Evolutionary conservation across 192 early-diverging fungal species (phyloP).

Genomic region (Backusella sp.): DNA sequence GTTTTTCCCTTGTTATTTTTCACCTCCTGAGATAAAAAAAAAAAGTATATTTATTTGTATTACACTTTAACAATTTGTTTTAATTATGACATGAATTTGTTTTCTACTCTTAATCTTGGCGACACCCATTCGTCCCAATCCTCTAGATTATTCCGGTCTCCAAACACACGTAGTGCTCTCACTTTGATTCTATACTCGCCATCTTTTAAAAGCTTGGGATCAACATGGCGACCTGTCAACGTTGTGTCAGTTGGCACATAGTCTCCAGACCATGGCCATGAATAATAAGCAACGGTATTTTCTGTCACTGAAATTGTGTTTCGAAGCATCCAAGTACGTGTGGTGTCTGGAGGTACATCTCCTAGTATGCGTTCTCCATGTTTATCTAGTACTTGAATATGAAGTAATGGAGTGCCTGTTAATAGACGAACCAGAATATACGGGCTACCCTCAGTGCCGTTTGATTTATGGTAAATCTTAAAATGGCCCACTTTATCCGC

Average conservation of each 20-base stretch:
- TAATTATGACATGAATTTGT: slow-evolving; percentile 7
- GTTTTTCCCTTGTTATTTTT: neutral
- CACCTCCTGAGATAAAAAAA: neutral
- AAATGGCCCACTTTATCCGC: neutral
- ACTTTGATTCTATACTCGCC: slow-evolving; percentile 22
- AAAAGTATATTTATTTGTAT: slow-evolving; percentile 2
- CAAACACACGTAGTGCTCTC: slow-evolving; percentile 24
- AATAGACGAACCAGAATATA: slow-evolving; percentile 18
- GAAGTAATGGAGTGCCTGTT: slow-evolving; percentile 19
- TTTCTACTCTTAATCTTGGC: slow-evolving; percentile 11
- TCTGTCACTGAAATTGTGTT: neutral
- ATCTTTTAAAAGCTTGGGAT: neutral
- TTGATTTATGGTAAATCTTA: neutral
- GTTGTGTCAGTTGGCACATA: slow-evolving; percentile 23
- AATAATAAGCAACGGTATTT: slow-evolving; percentile 12
- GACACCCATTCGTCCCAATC: slow-evolving; percentile 30
- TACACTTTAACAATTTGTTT: slow-evolving; percentile 1
- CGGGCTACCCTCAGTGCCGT: neutral
- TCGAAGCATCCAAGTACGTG: slow-evolving; percentile 15
- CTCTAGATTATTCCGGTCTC: neutral
- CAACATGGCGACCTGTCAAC: neutral
- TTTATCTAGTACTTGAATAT: slow-evolving; percentile 21
- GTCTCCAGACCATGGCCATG: slow-evolving; percentile 21
- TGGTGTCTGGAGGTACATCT: slow-evolving; percentile 17
- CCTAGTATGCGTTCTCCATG: neutral